These are phyloP conservation scores for Talaromyces borbonicus DNA, from an alignment of 495 filamentous ascomycete species.

Conservation along the genomic window DNA sequence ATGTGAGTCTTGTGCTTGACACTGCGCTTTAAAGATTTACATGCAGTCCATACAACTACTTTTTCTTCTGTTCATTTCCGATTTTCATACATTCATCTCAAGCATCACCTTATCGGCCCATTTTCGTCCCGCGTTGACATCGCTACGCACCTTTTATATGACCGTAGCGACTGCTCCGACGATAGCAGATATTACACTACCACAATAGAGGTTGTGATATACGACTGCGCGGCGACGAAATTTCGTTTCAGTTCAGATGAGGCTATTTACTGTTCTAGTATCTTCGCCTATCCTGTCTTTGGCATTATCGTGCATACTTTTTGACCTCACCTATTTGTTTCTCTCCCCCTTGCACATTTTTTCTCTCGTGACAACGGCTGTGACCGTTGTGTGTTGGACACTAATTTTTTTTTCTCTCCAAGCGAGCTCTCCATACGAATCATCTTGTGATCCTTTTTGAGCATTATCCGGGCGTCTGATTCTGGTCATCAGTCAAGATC, in stretches of 20 bases:
- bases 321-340: too few species aligned
- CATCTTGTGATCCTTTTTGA: conserved; percentile 1
- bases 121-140: conserved; percentile 6
- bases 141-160: conserved; percentile 12
- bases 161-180: neutral
- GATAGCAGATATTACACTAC: too few species aligned
- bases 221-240: too few species aligned
- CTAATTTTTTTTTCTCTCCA: conserved; percentile 23
- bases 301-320: too few species aligned
- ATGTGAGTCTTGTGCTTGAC: conserved; percentile 96
- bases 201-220: too few species aligned
- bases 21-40: conserved; percentile 57
- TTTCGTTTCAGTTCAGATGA: too few species aligned
- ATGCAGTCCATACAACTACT: conserved; percentile 20
- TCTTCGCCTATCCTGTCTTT: too few species aligned
- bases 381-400: conserved; percentile 10
- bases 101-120: conserved; percentile 14
- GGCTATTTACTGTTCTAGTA: too few species aligned
- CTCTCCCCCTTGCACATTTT: too few species aligned
- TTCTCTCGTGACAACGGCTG: neutral
- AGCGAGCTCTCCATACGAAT: conserved; percentile 9
- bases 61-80: conserved; percentile 17
- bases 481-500: conserved; percentile 31
- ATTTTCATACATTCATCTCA: conserved; percentile 15
- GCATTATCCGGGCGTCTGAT: conserved; percentile 41